These are phyloP conservation scores for Sechiopsis laciniata DNA, from an alignment of 306 rosid genomes.

Conservation along the genomic window DNA sequence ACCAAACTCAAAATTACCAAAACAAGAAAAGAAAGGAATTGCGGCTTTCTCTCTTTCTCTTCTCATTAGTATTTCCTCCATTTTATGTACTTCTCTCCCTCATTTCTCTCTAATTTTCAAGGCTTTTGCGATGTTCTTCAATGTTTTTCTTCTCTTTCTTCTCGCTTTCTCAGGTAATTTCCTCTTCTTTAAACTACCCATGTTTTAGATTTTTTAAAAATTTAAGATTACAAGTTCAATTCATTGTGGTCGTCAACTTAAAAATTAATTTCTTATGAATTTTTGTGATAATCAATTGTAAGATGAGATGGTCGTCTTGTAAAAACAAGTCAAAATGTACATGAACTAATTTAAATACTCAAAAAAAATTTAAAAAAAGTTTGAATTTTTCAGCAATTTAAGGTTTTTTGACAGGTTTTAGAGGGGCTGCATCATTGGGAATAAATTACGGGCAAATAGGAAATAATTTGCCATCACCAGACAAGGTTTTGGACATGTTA, in stretches of 20 bases:
- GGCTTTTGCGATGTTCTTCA: conserved; percentile 40
- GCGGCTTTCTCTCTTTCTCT: not conserved
- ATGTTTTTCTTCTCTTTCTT: conserved; percentile 29
- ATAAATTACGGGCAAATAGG: conserved; percentile 93
- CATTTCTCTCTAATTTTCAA: conserved; percentile 3
- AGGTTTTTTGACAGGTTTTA: not conserved
- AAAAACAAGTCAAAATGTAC: no score
- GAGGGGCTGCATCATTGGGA: conserved; percentile 52
- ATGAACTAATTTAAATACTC: no score
- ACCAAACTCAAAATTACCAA: not conserved
- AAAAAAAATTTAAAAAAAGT: no score
- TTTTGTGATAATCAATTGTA: no score
- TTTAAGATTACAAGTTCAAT: no score
- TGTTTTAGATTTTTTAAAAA: not conserved
- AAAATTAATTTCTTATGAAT: no score
- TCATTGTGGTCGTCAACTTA: no score
- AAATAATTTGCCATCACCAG: conserved; percentile 64
- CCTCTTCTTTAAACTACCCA: not conserved
- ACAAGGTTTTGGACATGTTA: conserved; percentile 59
- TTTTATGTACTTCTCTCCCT: conserved; percentile 4
- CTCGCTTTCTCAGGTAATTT: conserved; percentile 41
- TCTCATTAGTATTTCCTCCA: not conserved
- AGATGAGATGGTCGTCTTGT: no score
- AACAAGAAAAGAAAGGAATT: conserved; percentile 92
- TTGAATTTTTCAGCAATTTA: no score